Conservation (phyloP, 495 filamentous ascomycete genomes). For the Lasiosphaeria ovina region DNA sequence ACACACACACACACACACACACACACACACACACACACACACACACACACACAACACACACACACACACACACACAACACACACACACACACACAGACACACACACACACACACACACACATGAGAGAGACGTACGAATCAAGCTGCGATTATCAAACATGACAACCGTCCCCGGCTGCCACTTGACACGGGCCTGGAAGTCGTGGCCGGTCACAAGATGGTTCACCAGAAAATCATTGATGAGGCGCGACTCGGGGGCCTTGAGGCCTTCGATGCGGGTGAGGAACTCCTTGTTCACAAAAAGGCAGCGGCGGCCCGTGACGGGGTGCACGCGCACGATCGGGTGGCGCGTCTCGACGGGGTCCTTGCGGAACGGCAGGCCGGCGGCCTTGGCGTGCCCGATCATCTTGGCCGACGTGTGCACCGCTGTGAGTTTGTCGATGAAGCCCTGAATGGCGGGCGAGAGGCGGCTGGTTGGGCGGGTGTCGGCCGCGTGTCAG, state of each 20-base stretch:
- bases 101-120: background rate
- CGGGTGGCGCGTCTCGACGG: background rate
- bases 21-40: background rate
- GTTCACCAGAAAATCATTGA: background rate
- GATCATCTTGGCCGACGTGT: background rate
- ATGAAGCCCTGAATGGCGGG: background rate
- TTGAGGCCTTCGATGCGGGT: background rate
- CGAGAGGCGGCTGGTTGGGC: background rate
- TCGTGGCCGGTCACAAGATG: background rate
- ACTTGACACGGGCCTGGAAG: background rate
- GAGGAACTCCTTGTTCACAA: background rate
- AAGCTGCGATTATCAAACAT: background rate
- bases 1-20: background rate
- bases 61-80: no score
- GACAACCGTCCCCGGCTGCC: background rate
- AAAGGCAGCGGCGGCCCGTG: background rate
- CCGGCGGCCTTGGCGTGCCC: background rate
- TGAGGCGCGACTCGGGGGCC: background rate
- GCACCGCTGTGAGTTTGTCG: background rate
- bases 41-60: no score
- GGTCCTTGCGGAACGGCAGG: background rate
- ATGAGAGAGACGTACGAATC: background rate
- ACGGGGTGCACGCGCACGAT: background rate
- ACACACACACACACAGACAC: background rate
- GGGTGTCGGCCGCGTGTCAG: background rate